These are phyloP conservation scores for Hericium coralloides DNA, from an alignment of 768 basidiomycete genomes.

Conservation along the genomic window DNA sequence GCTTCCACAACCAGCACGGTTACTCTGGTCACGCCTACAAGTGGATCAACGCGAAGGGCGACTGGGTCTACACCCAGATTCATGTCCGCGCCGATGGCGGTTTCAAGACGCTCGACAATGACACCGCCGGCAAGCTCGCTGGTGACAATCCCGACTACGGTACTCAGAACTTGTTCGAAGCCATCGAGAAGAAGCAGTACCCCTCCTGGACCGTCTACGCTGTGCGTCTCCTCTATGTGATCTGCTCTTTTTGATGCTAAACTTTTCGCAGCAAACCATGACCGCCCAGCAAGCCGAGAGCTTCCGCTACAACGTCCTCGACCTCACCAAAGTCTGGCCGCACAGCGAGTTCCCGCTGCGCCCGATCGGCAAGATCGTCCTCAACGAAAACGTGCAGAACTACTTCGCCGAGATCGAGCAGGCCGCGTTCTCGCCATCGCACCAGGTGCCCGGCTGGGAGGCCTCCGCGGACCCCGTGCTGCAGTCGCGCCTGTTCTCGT, in stretches of 20 bases:
- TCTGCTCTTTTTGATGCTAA: too few relatives aligned
- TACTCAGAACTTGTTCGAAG: constrained; percentile 65
- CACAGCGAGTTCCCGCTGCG: constrained; percentile 85
- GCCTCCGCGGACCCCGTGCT: constrained; percentile 87
- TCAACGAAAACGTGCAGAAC: constrained; percentile 71
- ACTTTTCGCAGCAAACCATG: constrained; percentile 70
- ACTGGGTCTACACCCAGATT: constrained; percentile 81
- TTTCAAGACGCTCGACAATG: constrained; percentile 72
- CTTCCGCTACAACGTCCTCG: constrained; percentile 85
- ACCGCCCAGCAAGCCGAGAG: constrained; percentile 84
- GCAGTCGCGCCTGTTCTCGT: constrained; percentile 92
- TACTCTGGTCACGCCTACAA: constrained; percentile 93
- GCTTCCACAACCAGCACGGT: constrained; percentile 81
- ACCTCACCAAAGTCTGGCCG: constrained; percentile 89
- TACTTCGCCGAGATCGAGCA: constrained; percentile 97
- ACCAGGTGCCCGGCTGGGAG: constrained; percentile 83
- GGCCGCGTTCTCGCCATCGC: constrained; percentile 83
- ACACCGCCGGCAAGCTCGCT: constrained; percentile 53
- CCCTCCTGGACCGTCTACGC: constrained; percentile 88
- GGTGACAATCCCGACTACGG: constrained; percentile 83
- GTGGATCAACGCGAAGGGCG: constrained; percentile 76
- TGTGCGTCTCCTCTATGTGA: constrained; percentile 31
- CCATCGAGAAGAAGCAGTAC: constrained; percentile 72
- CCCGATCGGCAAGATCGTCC: constrained; percentile 76
- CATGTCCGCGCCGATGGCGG: constrained; percentile 75